A percentile compares a stretch with the other conserved stretches of the same genome.
phyloP scores from a whole-genome alignment of 75 land plant genomes.

The Chamaecyparis obtusa region DNA sequence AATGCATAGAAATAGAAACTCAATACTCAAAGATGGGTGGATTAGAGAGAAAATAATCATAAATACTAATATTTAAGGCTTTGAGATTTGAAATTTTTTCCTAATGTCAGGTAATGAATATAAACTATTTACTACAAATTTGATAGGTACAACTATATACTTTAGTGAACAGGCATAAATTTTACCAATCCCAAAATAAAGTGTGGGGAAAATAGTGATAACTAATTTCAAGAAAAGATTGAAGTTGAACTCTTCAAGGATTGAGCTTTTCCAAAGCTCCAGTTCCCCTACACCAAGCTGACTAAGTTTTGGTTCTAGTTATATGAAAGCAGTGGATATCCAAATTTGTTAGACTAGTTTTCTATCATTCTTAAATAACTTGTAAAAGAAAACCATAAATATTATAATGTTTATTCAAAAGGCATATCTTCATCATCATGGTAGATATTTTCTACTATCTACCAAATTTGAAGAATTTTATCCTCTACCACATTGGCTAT shows the following conservation, averaged over 20 bases:
- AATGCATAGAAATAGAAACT: neutral
- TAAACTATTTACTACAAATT: neutral
- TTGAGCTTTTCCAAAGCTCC: neutral
- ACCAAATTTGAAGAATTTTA: slow-evolving; percentile 93
- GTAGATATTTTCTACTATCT: slow-evolving; percentile 96
- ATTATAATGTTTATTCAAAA: slow-evolving; percentile 30
- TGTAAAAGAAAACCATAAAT: neutral
- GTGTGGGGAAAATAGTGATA: neutral
- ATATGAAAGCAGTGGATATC: neutral
- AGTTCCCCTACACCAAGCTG: neutral
- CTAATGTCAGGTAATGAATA: neutral
- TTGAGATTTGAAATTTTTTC: neutral
- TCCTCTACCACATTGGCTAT: slow-evolving; percentile 93
- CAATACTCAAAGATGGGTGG: neutral
- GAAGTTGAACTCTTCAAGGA: neutral
- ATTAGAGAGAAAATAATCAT: neutral
- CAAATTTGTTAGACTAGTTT: neutral
- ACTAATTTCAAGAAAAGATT: neutral
- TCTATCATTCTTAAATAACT: neutral
- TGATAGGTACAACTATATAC: no score
- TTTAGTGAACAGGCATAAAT: neutral
- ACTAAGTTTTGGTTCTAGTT: neutral
- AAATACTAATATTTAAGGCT: neutral
- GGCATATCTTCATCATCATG: slow-evolving; percentile 83
- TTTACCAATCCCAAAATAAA: neutral